Conservation (phyloP, 2,329 filamentous ascomycete genomes). For the Penicillium sp. region DNA sequence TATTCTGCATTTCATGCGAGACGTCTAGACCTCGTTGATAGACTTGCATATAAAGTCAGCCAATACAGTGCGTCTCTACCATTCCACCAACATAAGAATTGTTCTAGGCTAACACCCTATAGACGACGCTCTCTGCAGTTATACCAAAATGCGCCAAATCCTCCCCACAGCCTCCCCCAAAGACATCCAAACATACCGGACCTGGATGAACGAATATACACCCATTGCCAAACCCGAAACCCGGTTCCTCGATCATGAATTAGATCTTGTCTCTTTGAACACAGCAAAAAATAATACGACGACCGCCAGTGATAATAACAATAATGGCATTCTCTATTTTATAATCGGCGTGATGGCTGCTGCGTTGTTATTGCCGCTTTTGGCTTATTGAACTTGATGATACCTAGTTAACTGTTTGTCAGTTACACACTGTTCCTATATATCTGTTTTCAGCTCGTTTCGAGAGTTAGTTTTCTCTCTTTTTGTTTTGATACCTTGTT, state of each 20-base stretch:
- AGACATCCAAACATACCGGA: slow-evolving; percentile 50
- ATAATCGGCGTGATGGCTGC: slow-evolving; percentile 47
- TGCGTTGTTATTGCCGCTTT: slow-evolving; percentile 54
- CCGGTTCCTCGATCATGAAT: slow-evolving; percentile 49
- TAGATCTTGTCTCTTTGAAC: slow-evolving; percentile 42
- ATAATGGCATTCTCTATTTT: slow-evolving; percentile 28
- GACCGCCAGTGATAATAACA: slow-evolving; percentile 14
- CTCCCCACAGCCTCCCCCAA: slow-evolving; percentile 43
- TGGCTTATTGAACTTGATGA: slow-evolving; percentile 40
- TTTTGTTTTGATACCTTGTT: background rate
- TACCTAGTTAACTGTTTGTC: background rate
- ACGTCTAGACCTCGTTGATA: slow-evolving; percentile 52
- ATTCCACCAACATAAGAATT: slow-evolving; percentile 1
- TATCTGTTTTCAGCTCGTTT: background rate
- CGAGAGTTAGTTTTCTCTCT: background rate
- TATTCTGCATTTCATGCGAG: slow-evolving; percentile 52
- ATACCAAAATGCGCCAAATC: slow-evolving; percentile 44
- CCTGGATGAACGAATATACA: slow-evolving; percentile 50
- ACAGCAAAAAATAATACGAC: slow-evolving; percentile 17
- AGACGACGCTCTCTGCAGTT: slow-evolving; percentile 44
- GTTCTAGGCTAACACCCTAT: slow-evolving; percentile 1
- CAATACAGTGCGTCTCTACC: slow-evolving; percentile 54
- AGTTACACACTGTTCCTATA: background rate
- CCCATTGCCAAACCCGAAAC: slow-evolving; percentile 51
- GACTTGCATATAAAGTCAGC: slow-evolving; percentile 55